Conservation (phyloP, 176 grass and related monocot genomes). For the Olyra latifolia region DNA sequence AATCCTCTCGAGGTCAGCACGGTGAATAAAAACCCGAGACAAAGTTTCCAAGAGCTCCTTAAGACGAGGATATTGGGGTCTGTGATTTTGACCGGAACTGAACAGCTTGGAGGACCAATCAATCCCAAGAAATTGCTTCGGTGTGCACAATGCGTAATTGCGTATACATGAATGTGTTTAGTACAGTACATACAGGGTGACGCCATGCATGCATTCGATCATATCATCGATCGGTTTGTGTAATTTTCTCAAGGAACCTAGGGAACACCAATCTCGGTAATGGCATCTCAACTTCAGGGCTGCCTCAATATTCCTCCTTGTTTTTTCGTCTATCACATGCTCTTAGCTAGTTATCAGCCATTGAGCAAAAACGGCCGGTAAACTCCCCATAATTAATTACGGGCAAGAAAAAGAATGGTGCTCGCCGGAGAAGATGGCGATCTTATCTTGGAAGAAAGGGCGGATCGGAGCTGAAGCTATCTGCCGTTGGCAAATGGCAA, state of each 20-base stretch:
- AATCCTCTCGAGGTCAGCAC: background rate
- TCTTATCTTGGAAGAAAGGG: too few species aligned
- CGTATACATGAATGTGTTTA: background rate
- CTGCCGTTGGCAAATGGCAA: too few species aligned
- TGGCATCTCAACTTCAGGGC: constrained; percentile 20
- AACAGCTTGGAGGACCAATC: constrained; percentile 19
- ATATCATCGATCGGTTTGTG: background rate
- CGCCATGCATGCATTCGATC: background rate
- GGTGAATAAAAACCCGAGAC: background rate
- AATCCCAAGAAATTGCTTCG: background rate
- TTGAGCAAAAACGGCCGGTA: too few species aligned
- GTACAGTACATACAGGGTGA: background rate
- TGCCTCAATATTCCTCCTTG: background rate
- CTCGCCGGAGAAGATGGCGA: too few species aligned
- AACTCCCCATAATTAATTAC: too few species aligned
- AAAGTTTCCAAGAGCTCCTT: constrained; percentile 6
- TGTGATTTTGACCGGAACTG: constrained; percentile 27
- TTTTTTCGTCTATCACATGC: background rate
- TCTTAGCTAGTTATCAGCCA: background rate
- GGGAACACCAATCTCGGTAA: constrained; percentile 41
- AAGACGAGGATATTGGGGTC: constrained; percentile 31
- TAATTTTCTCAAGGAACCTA: constrained; percentile 12
- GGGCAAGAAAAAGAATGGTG: too few species aligned
- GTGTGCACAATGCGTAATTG: background rate
- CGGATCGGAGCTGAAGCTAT: too few species aligned